Conservation (phyloP, 768 basidiomycete genomes). For the Megacollybia marginata region DNA sequence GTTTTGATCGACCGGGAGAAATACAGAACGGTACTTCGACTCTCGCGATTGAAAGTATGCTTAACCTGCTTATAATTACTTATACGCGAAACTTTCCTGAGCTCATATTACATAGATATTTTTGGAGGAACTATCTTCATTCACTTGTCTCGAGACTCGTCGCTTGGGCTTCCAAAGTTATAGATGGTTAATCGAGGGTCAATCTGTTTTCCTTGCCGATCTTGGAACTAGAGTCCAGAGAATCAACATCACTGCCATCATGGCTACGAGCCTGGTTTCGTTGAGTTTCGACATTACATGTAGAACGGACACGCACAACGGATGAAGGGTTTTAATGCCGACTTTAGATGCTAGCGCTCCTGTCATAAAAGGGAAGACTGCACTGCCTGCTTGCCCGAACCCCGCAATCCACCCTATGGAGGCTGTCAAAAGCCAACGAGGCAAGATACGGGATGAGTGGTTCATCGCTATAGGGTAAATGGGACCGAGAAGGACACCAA, state of each 20-base stretch:
- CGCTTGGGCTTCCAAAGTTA: too few species aligned
- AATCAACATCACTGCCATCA: slow-evolving; percentile 54
- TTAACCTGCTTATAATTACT: too few species aligned
- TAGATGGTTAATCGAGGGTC: neutral
- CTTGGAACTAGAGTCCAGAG: slow-evolving; percentile 48
- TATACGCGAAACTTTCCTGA: too few species aligned
- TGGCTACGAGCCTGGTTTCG: slow-evolving; percentile 39
- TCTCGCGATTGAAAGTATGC: too few species aligned
- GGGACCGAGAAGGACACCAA: slow-evolving; percentile 68
- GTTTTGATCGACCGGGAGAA: too few species aligned
- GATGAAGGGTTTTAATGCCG: slow-evolving; percentile 55
- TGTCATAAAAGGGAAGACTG: slow-evolving; percentile 65
- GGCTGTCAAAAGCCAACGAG: slow-evolving; percentile 58
- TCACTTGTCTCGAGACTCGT: too few species aligned
- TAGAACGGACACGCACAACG: slow-evolving; percentile 37
- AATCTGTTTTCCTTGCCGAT: neutral
- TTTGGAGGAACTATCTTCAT: too few species aligned
- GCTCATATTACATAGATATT: too few species aligned
- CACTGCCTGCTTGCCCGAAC: slow-evolving; percentile 66
- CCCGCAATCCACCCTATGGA: slow-evolving; percentile 65
- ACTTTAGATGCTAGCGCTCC: slow-evolving; percentile 58
- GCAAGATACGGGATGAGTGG: slow-evolving; percentile 59
- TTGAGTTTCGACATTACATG: neutral
- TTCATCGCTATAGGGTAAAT: slow-evolving; percentile 74
- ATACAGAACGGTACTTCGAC: too few species aligned